Base-by-base conservation (phyloP, 352 stramenopile species). In the Thalassiosira mediterranea region DNA sequence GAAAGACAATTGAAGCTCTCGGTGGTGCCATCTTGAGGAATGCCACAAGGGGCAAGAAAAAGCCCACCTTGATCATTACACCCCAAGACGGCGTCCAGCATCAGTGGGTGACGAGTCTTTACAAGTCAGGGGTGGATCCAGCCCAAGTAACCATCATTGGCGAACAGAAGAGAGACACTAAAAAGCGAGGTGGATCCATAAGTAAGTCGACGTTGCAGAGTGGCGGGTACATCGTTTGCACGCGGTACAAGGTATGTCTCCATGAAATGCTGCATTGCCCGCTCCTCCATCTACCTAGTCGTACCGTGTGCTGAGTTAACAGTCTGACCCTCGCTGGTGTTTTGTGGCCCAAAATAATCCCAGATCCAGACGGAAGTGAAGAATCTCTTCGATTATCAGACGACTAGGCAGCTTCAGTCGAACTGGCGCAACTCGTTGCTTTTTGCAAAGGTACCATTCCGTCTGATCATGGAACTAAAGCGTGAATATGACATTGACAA, bases 1-100 rank as follows among this genome's bases (percentile, higher is more conserved):
- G 57, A 1, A 82, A 81, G 56, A 81, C 72, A 4, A 61, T 81
- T 38, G 40, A 81, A 46, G 53, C 65, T 23, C 19, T 77, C 17
- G 73, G 34, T n/a, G 66, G 51, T 47, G 51, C 60, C 28, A 44
- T 42, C 34, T 40, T 83, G 17, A 46, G 67, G 26, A 64, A 72
- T 61, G 40, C 40, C 7, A 74, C 62, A 3, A 17, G 19, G 10
- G 21, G 21, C 19, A 74, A 79, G 25, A 49, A 47, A n/a, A 32
- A 53, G 46, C 69, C 54, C 8, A 76, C 62, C 21, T 44, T 83
- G 3, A 80, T 83, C 29, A 42, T 83, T 0, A 63, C 44, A 1
- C 75, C 75, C 10, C 54, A 80, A 13, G 75, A 83, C 65, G 69
- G 48, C 3, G 49, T 83, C 7, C 48, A 65, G 23, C 46, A 67